Evolutionary conservation across 2,329 filamentous ascomycete genomes (phyloP).

Genomic region (Colletotrichum sp.): DNA sequence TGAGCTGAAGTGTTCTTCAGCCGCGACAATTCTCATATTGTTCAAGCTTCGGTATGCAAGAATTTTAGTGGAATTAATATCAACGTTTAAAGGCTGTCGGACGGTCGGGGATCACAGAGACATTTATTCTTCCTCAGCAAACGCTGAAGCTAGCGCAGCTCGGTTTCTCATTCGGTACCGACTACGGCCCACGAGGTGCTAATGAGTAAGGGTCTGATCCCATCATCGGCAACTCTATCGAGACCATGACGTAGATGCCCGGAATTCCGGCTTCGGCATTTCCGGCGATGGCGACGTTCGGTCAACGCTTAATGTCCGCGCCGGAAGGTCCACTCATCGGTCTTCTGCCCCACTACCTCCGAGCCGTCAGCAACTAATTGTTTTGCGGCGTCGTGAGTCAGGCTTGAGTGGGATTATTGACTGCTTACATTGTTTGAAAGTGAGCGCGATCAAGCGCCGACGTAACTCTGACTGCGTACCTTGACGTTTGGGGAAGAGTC

Average conservation of each 20-base stretch:
- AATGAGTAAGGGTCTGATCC: not conserved
- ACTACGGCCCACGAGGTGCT: not conserved
- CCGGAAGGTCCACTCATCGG: not conserved
- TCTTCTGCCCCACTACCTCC: not conserved
- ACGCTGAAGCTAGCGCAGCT: not conserved
- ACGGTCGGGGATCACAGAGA: not conserved
- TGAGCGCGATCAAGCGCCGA: not conserved
- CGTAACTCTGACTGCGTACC: rapidly evolving
- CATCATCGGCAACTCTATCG: not conserved
- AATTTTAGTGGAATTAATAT: rapidly evolving
- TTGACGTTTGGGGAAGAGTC: not conserved
- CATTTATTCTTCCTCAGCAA: not conserved
- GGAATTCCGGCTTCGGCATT: not conserved
- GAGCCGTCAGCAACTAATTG: not conserved
- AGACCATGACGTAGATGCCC: not conserved
- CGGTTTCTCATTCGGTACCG: not conserved
- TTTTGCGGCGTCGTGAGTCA: not conserved
- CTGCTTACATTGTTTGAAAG: not conserved
- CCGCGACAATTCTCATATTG: not conserved
- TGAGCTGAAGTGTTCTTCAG: not conserved
- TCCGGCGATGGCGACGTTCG: not conserved
- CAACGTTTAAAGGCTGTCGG: rapidly evolving
- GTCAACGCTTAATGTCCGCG: not conserved
- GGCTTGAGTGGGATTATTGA: not conserved
- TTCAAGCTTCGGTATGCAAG: rapidly evolving